Base-by-base conservation (phyloP, 1,284 basidiomycete genomes). In the Ganoderma meredithae region DNA sequence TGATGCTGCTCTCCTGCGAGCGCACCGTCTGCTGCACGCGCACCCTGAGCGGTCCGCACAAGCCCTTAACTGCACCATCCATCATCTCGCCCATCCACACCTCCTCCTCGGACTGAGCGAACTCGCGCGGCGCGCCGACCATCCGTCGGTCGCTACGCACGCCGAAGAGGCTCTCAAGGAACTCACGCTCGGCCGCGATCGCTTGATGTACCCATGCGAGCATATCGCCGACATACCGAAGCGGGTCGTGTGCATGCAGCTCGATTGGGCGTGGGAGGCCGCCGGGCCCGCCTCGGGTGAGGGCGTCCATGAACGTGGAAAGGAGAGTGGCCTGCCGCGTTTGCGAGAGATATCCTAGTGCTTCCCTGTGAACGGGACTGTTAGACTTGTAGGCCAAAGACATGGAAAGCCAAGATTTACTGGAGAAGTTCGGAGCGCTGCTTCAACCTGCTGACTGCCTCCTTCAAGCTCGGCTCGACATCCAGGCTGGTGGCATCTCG, bases 161-260 rank as follows among this genome's bases (percentile, higher is more conserved):
- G 9, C 88, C 91, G 73, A 98, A 97, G 44, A 98, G 80, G 39
- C 88, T 84, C 76, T 97, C 95, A 25, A 98, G 84, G 75, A 96
- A 95, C 80, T 99, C 98, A 62, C 93, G 91, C 79, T 99, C 97
- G 3, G 92, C 93, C 0, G 97, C 97, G 68, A 98, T 96, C 0
- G 93, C 88, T 69, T 99, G 98, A 80, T 99, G 97, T 1, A 99
- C 91, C 98, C 97, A 99, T 0, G 97, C 97, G 4, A 99, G 89
- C 95, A 99, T 99, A 79, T 99, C 97, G 22, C 97, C 97, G 17
- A 98, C 91, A 78, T 99, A 99, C 33, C 97, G 90, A 71, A 96
- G 86, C 0, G 97, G 96, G 78, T 99, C 97, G 76, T 99, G 97
- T 0, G 97, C 97, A 77, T 99, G 96, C 3, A 99, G 85, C 80